Conservation (phyloP, 176 grass and related monocot species). For the Dendrocalamus sinicus region DNA sequence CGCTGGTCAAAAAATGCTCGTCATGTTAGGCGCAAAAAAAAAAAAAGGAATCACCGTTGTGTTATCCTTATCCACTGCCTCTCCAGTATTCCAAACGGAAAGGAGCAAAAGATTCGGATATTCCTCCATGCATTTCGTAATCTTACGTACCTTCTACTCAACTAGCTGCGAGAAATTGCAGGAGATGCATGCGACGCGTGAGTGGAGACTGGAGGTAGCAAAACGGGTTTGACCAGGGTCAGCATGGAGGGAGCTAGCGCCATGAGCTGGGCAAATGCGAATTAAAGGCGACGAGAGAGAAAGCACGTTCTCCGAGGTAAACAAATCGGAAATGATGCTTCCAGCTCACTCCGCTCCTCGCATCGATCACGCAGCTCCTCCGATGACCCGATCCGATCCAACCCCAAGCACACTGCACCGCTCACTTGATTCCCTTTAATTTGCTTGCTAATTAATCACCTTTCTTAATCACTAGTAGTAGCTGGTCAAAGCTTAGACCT, state of each 20-base stretch:
- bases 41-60: not conserved
- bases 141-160: not conserved
- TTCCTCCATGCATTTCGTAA: not conserved
- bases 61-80: not conserved
- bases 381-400: not conserved
- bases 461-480: not conserved
- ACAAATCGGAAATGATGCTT: not conserved
- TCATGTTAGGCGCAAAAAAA: not conserved
- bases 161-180: not conserved
- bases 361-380: not conserved
- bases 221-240: not conserved
- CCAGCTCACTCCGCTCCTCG: conserved; percentile 35
- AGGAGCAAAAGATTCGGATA: not conserved
- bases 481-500: not conserved
- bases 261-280: not conserved
- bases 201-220: not conserved
- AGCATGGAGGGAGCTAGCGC: not conserved
- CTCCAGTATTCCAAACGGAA: not conserved
- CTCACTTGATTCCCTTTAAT: not conserved
- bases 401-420: not conserved
- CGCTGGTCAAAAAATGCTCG: not conserved
- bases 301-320: conserved; percentile 29
- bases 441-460: not conserved
- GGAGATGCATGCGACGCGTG: not conserved
- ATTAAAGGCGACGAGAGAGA: not conserved